These are phyloP conservation scores for Mucor sp. DNA, from an alignment of 371 early-diverging fungal genomes.

Conservation along the genomic window DNA sequence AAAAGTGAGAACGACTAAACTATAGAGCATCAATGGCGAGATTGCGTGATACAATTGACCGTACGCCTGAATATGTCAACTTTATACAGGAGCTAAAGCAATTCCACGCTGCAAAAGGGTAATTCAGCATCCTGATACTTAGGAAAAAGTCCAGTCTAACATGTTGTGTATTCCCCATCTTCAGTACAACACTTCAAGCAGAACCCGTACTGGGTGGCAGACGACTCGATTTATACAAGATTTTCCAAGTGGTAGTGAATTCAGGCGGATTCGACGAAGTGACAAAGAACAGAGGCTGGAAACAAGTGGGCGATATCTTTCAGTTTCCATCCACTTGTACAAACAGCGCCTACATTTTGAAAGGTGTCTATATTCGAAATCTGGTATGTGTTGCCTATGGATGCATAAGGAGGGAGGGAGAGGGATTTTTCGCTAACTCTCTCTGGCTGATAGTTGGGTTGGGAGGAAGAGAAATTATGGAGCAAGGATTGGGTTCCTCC, in stretches of 20 bases:
- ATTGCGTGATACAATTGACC: conserved; percentile 61
- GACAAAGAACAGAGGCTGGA: conserved; percentile 74
- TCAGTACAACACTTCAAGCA: conserved; percentile 20
- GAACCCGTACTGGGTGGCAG: conserved; percentile 80
- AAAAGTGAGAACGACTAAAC: conserved; percentile 10
- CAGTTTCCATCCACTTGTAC: conserved; percentile 80
- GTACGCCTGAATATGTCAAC: conserved; percentile 69
- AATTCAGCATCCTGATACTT: conserved; percentile 1
- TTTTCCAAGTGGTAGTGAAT: conserved; percentile 65
- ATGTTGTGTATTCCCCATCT: background rate
- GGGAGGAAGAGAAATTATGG: conserved; percentile 43
- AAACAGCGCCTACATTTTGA: conserved; percentile 76
- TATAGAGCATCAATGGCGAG: conserved; percentile 18
- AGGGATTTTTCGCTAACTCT: background rate
- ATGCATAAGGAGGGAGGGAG: too few species aligned
- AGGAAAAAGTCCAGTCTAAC: background rate
- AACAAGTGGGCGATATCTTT: conserved; percentile 67
- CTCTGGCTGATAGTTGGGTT: conserved; percentile 21
- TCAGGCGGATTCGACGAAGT: conserved; percentile 79
- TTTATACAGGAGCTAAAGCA: conserved; percentile 70
- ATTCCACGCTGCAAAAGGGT: conserved; percentile 69
- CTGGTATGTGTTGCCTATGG: conserved; percentile 35
- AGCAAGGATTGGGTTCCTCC: conserved; percentile 36
- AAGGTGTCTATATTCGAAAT: conserved; percentile 70
- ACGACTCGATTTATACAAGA: conserved; percentile 67